A percentile compares a stretch with the other conserved stretches of the same genome.
Conservation (phyloP, 306 rosid genomes). For the Vigna unguiculata region DNA sequence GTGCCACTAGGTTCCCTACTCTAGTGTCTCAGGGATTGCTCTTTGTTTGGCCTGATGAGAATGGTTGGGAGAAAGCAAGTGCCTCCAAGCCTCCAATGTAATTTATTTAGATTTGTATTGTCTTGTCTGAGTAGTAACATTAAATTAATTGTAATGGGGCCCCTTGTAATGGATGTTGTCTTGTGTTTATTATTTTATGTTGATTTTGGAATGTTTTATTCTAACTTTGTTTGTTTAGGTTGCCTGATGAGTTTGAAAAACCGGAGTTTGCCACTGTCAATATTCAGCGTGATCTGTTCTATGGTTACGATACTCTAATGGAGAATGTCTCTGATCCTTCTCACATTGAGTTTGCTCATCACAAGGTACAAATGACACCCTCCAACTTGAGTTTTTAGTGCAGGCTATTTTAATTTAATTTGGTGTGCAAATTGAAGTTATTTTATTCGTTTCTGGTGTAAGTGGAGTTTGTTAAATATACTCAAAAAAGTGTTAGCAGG, state of each 20-base stretch:
- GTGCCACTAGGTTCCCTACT: slow-evolving; percentile 82
- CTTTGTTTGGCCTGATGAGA: slow-evolving; percentile 98
- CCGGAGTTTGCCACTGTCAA: slow-evolving; percentile 94
- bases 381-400: slow-evolving; percentile 27
- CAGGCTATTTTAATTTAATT: slow-evolving; percentile 22
- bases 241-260: slow-evolving; percentile 81
- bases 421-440: slow-evolving; percentile 24
- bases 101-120: slow-evolving; percentile 21
- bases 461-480: slow-evolving; percentile 16
- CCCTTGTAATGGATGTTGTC: neutral
- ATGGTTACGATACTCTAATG: slow-evolving; percentile 97
- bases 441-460: slow-evolving; percentile 27
- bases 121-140: slow-evolving; percentile 27
- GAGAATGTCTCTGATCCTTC: slow-evolving; percentile 99
- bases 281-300: slow-evolving; percentile 98
- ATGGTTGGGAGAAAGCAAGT: slow-evolving; percentile 91
- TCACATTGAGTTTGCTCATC: slow-evolving; percentile 98
- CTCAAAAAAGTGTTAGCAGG: neutral
- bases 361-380: slow-evolving; percentile 66
- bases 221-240: slow-evolving; percentile 58
- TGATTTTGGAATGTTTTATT: slow-evolving; percentile 18
- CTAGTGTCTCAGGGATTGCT: slow-evolving; percentile 93
- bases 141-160: slow-evolving; percentile 15
- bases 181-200: neutral
- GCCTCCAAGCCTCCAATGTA: slow-evolving; percentile 87